Evolutionary conservation across 805 yeast species (phyloP), one percentile per base, ranked within the genome.

Genomic region (Yarrowia porcina): DNA sequence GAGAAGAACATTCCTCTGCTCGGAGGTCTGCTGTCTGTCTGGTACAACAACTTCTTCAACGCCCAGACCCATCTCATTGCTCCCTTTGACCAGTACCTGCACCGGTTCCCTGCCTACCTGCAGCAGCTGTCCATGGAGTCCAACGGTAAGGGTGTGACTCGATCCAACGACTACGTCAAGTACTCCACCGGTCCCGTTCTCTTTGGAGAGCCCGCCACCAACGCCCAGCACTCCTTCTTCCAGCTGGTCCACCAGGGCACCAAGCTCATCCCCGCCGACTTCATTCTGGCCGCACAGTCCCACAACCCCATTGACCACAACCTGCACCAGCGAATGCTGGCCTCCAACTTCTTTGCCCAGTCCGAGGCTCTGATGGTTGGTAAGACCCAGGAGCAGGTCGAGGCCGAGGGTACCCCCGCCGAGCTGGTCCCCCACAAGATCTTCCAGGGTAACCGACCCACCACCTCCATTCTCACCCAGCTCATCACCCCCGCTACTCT

Each of bases 41-140:
- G 99, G 99, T 94, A 94, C 85, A 93, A 90, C 85, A 94, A 94
- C 83, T 94, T 94, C 84, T 89, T 84, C 75, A 96, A 93, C 69
- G 97, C 99, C 63, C 97, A 94, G 82, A 94, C 99, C 67, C 97
- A 94, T 78, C 82, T 94, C 76, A 97, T 94, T 68, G 96, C 97
- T 65, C 99, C 99, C 69, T 94, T 92, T 74, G 99, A 94, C 79
- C 99, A 94, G 82, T 94, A 94, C 82, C 81, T 94, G 79, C 97
- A 93, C 84, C 85, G 99, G 77, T 94, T 94, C 93, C 97, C 99
- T 66, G 99, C 99, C 65, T 94, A 94, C 80, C 83, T 94, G 79
- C 99, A 94, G 83, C 99, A 94, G 80, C 83, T 94, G 76, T 89
- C 96, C 33, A 94, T 94, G 99, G 99, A 94, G 81, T 91, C 97